A percentile compares a stretch with the other conserved stretches of the same genome.
Evolutionary conservation across 257 asterid genomes (phyloP).

Genomic region (Hygrophila difformis): DNA sequence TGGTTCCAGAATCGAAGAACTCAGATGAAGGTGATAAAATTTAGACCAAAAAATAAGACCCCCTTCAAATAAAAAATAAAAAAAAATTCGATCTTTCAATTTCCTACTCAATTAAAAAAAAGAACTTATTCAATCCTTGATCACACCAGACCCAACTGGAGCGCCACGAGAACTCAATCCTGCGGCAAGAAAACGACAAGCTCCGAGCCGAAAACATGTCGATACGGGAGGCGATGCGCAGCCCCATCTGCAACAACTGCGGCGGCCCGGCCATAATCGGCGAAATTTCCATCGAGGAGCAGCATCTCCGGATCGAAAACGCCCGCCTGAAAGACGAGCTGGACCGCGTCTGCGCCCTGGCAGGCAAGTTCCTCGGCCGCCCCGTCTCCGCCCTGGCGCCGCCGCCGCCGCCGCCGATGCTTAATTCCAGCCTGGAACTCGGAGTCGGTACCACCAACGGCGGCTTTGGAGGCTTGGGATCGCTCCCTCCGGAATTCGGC

Average conservation of each 20-base stretch:
- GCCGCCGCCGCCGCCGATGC: slow-evolving; percentile 21
- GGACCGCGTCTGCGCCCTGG: slow-evolving; percentile 33
- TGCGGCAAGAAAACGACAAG: slow-evolving; percentile 48
- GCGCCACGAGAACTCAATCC: slow-evolving; percentile 42
- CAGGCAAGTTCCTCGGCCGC: slow-evolving; percentile 42
- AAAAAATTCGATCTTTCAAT: not conserved
- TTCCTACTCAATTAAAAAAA: not conserved
- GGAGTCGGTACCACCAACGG: slow-evolving; percentile 62
- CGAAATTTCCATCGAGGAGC: slow-evolving; percentile 44
- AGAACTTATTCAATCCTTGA: not conserved
- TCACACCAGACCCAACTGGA: slow-evolving; percentile 39
- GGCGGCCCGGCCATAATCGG: slow-evolving; percentile 45
- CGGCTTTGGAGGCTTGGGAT: slow-evolving; percentile 33
- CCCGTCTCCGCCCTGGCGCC: slow-evolving; percentile 24
- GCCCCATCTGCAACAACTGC: slow-evolving; percentile 42
- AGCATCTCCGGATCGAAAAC: slow-evolving; percentile 46
- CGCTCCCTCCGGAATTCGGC: slow-evolving; percentile 39
- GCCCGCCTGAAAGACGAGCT: slow-evolving; percentile 43
- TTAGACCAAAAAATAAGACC: too few species aligned
- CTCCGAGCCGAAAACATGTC: too few species aligned
- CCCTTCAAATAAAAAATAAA: too few species aligned
- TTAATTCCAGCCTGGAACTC: slow-evolving; percentile 57
- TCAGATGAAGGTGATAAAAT: slow-evolving; percentile 44
- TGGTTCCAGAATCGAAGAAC: slow-evolving; percentile 65
- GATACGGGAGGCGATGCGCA: slow-evolving; percentile 38